A percentile compares a stretch with the other conserved stretches of the same genome.
Evolutionary conservation across 2,329 filamentous ascomycete genomes (phyloP).

Genomic region (Epicoccum sorghinum): DNA sequence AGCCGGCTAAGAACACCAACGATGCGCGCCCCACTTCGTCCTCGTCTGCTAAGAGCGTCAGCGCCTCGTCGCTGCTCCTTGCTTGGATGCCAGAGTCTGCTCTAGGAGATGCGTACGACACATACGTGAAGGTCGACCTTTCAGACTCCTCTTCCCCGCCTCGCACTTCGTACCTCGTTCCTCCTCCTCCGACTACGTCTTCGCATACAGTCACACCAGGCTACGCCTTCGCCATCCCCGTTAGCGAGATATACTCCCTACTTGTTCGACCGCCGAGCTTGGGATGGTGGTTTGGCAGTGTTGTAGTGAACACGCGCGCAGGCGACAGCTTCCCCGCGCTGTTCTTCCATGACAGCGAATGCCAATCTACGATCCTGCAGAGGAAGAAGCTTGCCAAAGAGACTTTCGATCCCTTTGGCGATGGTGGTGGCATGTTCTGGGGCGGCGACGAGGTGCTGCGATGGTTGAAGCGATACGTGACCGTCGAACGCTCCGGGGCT

Average conservation of each 20-base stretch:
- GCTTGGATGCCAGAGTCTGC: constrained; percentile 93
- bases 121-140: constrained; percentile 95
- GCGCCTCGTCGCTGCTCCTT: constrained; percentile 76
- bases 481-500: constrained; percentile 79
- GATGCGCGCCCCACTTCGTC: constrained; percentile 50
- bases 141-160: constrained; percentile 81
- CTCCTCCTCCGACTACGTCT: constrained; percentile 85
- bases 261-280: constrained; percentile 88
- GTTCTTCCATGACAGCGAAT: constrained; percentile 98
- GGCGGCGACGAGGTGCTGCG: constrained; percentile 93
- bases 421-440: constrained; percentile 90
- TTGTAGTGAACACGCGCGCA: constrained; percentile 88
- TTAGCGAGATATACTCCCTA: constrained; percentile 88
- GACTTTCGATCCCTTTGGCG: constrained; percentile 88
- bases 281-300: constrained; percentile 97
- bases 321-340: constrained; percentile 94
- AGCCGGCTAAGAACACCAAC: constrained; percentile 51
- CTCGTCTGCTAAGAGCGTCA: constrained; percentile 52
- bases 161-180: constrained; percentile 86
- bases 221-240: constrained; percentile 89
- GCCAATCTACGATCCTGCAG: constrained; percentile 91
- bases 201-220: constrained; percentile 73
- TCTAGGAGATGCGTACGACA: constrained; percentile 80
- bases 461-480: constrained; percentile 86
- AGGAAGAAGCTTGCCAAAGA: constrained; percentile 85